Conservation (phyloP, 768 basidiomycete species). For the Agaricus subrufescens region DNA sequence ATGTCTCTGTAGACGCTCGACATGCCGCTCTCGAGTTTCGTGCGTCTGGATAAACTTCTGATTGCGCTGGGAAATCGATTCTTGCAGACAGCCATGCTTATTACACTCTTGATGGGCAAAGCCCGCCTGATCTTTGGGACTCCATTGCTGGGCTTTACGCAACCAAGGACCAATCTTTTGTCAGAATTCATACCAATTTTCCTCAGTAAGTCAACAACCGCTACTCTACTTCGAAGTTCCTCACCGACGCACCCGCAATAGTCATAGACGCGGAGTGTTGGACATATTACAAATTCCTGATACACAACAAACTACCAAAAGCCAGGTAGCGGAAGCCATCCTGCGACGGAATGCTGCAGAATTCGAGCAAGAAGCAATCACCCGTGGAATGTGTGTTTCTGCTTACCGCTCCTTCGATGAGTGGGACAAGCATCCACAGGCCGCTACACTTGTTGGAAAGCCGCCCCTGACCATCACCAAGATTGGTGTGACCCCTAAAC, state of each 20-base stretch:
- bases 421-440: conserved; percentile 50
- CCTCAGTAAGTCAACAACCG: conserved; percentile 40
- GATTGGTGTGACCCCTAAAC: conserved; percentile 43
- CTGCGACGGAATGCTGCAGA: conserved; percentile 36
- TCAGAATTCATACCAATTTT: conserved; percentile 62
- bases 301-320: conserved; percentile 22
- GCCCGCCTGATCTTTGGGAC: conserved; percentile 38
- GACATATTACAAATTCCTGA: conserved; percentile 36
- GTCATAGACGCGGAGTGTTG: conserved; percentile 49
- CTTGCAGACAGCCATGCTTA: conserved; percentile 44
- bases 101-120: conserved; percentile 38
- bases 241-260: conserved; percentile 13
- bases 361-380: conserved; percentile 44
- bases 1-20: conserved; percentile 47
- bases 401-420: conserved; percentile 42
- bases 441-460: conserved; percentile 29
- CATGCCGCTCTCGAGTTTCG: conserved; percentile 56
- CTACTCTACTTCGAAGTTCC: not conserved
- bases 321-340: conserved; percentile 34
- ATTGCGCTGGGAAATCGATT: not conserved
- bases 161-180: conserved; percentile 44
- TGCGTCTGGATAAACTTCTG: conserved; percentile 19
- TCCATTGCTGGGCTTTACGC: conserved; percentile 46
- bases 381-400: conserved; percentile 42
- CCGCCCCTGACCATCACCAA: conserved; percentile 40